These are phyloP conservation scores for Jatropha multifida DNA, from an alignment of 441 rosid genomes.

Conservation along the genomic window DNA sequence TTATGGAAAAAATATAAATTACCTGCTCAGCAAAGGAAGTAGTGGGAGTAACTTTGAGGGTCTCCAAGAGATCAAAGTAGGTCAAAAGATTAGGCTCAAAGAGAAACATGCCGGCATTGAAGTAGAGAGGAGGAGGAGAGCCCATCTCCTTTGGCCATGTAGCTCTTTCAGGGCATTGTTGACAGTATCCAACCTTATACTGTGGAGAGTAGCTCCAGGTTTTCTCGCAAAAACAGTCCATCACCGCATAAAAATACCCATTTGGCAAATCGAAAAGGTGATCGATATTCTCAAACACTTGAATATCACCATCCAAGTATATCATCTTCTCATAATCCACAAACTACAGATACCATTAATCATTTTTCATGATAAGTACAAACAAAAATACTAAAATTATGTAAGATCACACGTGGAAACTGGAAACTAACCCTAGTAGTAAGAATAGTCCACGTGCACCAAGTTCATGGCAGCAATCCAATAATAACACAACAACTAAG, in stretches of 20 bases:
- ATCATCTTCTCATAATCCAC: slow-evolving; percentile 79
- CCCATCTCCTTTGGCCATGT: slow-evolving; percentile 58
- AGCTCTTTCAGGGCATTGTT: slow-evolving; percentile 66
- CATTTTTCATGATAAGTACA: too few species aligned
- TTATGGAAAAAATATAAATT: too few species aligned
- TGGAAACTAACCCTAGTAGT: neutral
- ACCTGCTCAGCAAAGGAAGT: slow-evolving; percentile 87
- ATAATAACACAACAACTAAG: neutral
- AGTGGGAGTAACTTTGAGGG: slow-evolving; percentile 46
- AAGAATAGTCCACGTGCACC: slow-evolving; percentile 2
- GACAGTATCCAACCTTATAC: slow-evolving; percentile 65
- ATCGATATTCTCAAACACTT: slow-evolving; percentile 71
- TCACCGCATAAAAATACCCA: slow-evolving; percentile 67
- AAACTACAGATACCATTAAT: slow-evolving; percentile 37
- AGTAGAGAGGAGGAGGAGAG: slow-evolving; percentile 63
- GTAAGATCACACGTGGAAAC: slow-evolving; percentile 9
- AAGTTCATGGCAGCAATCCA: slow-evolving; percentile 13
- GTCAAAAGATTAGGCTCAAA: slow-evolving; percentile 52
- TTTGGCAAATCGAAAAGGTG: slow-evolving; percentile 52
- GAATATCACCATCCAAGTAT: slow-evolving; percentile 83
- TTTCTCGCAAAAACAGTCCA: slow-evolving; percentile 77
- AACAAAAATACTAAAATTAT: too few species aligned
- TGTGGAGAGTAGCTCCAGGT: slow-evolving; percentile 57
- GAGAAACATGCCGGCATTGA: slow-evolving; percentile 83
- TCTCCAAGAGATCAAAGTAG: slow-evolving; percentile 44